Conservation (phyloP, 1,284 basidiomycete genomes). For the Cerioporus squamosus region DNA sequence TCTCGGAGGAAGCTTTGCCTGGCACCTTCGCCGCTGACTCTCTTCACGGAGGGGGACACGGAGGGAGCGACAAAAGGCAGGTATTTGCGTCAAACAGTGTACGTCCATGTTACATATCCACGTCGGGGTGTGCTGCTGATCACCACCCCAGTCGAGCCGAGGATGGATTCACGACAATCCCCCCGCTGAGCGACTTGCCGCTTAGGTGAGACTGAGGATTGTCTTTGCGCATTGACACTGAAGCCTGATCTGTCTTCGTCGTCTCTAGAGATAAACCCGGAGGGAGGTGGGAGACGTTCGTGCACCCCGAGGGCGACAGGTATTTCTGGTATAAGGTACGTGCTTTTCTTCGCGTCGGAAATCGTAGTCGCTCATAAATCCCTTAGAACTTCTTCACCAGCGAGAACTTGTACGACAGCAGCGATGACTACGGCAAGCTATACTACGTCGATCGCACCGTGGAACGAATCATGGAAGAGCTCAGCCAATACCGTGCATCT, state of each 20-base stretch:
- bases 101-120: background rate
- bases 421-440: background rate
- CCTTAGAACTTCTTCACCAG: conserved; percentile 17
- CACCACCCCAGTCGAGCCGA: no score
- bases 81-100: background rate
- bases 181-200: no score
- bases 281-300: conserved; percentile 17
- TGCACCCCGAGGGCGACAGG: conserved; percentile 28
- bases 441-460: conserved; percentile 6
- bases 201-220: background rate
- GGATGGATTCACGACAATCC: no score
- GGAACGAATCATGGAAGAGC: background rate
- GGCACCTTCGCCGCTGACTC: background rate
- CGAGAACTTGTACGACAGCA: conserved; percentile 7
- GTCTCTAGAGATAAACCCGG: background rate
- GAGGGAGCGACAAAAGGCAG: no score
- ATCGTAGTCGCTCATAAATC: no score
- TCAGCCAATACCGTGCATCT: background rate
- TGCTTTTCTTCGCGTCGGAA: background rate
- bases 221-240: background rate
- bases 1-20: background rate
- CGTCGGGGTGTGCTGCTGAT: background rate
- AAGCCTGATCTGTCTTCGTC: background rate
- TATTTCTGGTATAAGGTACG: conserved; percentile 21
- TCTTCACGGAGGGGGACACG: background rate